phyloP scores from a whole-genome alignment of 345 rosid genomes.

The Adansonia digitata region DNA sequence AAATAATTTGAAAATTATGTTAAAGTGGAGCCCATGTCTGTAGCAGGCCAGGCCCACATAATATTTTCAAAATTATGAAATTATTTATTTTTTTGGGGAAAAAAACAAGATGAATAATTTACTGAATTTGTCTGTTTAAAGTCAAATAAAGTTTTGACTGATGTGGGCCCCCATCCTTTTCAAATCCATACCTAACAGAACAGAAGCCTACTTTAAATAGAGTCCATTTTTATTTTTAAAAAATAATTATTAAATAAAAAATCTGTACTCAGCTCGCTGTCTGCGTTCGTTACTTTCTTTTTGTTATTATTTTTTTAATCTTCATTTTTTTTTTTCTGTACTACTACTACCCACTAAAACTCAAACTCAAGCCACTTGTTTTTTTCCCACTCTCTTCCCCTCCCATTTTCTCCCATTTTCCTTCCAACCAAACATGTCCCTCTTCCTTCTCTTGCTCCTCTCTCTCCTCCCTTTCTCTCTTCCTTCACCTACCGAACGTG shows the following conservation, averaged over 20 bases:
- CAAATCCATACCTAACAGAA: slow-evolving; percentile 1
- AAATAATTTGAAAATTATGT: no score
- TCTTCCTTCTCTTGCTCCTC: slow-evolving; percentile 31
- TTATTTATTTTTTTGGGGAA: neutral
- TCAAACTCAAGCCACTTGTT: no score
- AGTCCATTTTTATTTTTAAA: no score
- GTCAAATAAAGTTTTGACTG: neutral
- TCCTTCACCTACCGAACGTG: slow-evolving; percentile 51
- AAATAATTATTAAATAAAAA: neutral
- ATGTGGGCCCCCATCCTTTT: neutral
- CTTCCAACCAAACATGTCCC: slow-evolving; percentile 45
- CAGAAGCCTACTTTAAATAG: neutral
- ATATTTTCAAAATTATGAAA: neutral
- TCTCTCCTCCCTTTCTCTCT: slow-evolving; percentile 25
- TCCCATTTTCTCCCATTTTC: slow-evolving; percentile 30
- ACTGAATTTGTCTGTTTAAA: neutral
- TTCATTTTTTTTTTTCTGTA: neutral
- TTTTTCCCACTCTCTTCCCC: slow-evolving; percentile 24
- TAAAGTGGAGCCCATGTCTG: neutral
- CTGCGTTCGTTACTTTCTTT: neutral
- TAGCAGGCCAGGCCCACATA: neutral
- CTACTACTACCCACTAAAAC: neutral
- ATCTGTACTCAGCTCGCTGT: neutral
- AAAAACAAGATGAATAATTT: neutral
- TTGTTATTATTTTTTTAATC: neutral